These are phyloP conservation scores for Nemania abortiva DNA, from an alignment of 2,329 filamentous ascomycete species.

Conservation along the genomic window DNA sequence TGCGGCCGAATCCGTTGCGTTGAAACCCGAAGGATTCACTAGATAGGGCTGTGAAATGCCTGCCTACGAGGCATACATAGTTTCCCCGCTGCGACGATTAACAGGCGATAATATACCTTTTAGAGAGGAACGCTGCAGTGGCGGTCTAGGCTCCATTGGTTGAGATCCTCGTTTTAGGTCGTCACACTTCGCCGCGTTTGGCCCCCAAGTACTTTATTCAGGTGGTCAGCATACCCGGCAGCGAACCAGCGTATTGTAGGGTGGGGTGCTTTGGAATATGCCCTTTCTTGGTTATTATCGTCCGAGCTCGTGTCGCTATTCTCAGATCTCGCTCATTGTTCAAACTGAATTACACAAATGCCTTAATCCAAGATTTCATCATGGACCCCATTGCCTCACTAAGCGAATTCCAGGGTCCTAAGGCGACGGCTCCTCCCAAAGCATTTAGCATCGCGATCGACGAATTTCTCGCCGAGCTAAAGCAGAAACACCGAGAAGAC, in stretches of 20 bases:
- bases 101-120: too few species aligned
- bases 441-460: slow-evolving; percentile 26
- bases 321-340: not conserved
- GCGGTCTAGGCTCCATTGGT: too few species aligned
- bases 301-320: not conserved
- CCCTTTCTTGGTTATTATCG: not conserved
- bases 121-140: not conserved
- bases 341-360: not conserved
- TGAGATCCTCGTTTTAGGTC: not conserved
- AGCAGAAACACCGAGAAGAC: slow-evolving; percentile 28
- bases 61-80: not conserved
- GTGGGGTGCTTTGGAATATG: too few species aligned
- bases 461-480: slow-evolving; percentile 26
- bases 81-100: too few species aligned
- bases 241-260: too few species aligned
- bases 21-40: not conserved
- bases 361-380: not conserved
- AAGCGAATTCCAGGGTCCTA: not conserved
- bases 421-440: not conserved
- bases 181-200: not conserved
- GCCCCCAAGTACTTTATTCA: not conserved
- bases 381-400: slow-evolving; percentile 10
- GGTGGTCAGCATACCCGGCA: too few species aligned
- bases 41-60: too few species aligned
- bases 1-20: not conserved